These are phyloP conservation scores for Penicillium cataractarum DNA, from an alignment of 495 filamentous ascomycete species.

Conservation along the genomic window DNA sequence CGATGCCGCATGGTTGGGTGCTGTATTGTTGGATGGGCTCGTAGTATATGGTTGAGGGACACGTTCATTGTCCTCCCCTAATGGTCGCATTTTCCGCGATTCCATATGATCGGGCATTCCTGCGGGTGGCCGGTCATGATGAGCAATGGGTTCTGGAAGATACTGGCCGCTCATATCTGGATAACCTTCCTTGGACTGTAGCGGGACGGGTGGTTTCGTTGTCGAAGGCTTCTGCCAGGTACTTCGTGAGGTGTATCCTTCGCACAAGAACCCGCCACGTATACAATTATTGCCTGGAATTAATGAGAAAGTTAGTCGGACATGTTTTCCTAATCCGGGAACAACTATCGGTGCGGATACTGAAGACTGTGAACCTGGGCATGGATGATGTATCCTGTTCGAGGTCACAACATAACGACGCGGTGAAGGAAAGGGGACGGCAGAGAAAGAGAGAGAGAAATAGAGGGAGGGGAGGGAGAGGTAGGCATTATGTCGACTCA, in stretches of 20 bases:
- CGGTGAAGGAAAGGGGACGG: slow-evolving; percentile 11
- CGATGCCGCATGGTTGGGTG: slow-evolving; percentile 28
- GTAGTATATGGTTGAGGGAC: slow-evolving; percentile 40
- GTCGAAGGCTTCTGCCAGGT: slow-evolving; percentile 71
- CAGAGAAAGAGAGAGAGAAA: neutral
- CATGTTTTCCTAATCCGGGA: neutral
- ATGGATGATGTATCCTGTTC: neutral
- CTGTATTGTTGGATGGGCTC: slow-evolving; percentile 39
- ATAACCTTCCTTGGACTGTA: slow-evolving; percentile 84
- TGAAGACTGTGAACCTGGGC: neutral
- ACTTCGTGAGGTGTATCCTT: slow-evolving; percentile 83
- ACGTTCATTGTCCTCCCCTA: slow-evolving; percentile 50
- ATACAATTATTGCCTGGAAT: slow-evolving; percentile 86
- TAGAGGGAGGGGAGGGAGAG: no score
- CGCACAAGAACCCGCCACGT: slow-evolving; percentile 88
- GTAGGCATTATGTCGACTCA: slow-evolving; percentile 39
- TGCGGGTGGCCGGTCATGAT: slow-evolving; percentile 42
- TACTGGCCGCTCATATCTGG: slow-evolving; percentile 50
- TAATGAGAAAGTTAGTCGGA: neutral
- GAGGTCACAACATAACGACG: neutral
- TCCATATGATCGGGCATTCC: slow-evolving; percentile 41
- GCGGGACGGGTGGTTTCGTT: slow-evolving; percentile 67
- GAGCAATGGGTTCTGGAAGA: slow-evolving; percentile 55
- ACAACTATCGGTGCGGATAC: neutral
- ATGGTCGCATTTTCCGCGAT: slow-evolving; percentile 44